A percentile compares a stretch with the other conserved stretches of the same genome.
Conservation (phyloP, 106 monocot species). For the Dioscorea alata region DNA sequence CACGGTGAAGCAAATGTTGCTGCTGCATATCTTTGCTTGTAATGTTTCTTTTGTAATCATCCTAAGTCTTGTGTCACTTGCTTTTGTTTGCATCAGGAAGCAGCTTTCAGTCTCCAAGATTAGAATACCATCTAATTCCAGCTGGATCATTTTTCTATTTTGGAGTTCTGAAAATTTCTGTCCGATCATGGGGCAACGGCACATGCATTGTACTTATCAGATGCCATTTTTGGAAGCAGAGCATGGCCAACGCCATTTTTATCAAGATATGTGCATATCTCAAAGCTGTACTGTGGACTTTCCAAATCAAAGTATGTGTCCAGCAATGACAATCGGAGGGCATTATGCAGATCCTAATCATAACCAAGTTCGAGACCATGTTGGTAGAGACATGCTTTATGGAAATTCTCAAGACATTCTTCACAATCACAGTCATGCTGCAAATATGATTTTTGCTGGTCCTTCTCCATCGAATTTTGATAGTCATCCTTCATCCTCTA, state of each 20-base stretch:
- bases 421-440: slow-evolving; percentile 21
- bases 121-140: too few species aligned
- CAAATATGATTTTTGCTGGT: slow-evolving; percentile 26
- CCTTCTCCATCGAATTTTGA: slow-evolving; percentile 17
- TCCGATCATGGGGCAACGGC: slow-evolving; percentile 31
- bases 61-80: too few species aligned
- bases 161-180: background rate
- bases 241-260: slow-evolving; percentile 2
- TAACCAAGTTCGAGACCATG: slow-evolving; percentile 16
- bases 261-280: slow-evolving; percentile 9
- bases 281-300: slow-evolving; percentile 11
- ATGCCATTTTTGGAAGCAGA: slow-evolving; percentile 28
- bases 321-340: slow-evolving; percentile 6
- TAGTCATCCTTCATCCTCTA: slow-evolving; percentile 28
- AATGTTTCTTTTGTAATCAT: too few species aligned
- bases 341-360: slow-evolving; percentile 19
- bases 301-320: slow-evolving; percentile 13
- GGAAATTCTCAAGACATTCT: slow-evolving; percentile 19
- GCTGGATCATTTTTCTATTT: background rate
- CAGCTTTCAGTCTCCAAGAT: too few species aligned
- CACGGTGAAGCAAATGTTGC: too few species aligned
- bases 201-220: slow-evolving; percentile 20
- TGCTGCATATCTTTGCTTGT: too few species aligned
- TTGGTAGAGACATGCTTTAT: background rate
- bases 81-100: too few species aligned